Base-by-base conservation (phyloP, 1,284 basidiomycete genomes). In the Termitomyces sp. region DNA sequence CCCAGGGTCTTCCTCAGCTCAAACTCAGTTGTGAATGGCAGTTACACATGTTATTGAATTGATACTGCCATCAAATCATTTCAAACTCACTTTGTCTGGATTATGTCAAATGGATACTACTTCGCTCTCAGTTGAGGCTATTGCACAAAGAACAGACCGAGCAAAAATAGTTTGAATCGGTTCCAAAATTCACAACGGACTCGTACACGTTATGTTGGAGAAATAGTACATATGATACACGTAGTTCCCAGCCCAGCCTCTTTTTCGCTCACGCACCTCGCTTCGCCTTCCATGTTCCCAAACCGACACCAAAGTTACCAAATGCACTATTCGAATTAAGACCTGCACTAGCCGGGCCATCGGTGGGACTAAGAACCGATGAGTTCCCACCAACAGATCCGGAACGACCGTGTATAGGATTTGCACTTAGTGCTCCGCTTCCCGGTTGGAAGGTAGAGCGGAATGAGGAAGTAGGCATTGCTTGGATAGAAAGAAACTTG, bases 401-500 rank as follows among this genome's bases (percentile, higher is more conserved):
- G 1, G 59, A 59, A 42, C 57, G 64, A 3, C 57, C 1, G 28
- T 35, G 45, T 26, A 21, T 1, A 11, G 28, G 14, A 39, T 19
- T 48, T 5, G 26, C 5, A 13, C 13, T 13, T 9, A 14, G n/a
- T n/a, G 5, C n/a, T 37, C 54, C 53, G 10, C 57, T 51, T 11
- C 52, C 55, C 7, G 56, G 54, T 59, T 69, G 69, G 70, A 89
- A 88, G 10, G 79, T 77, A 0, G 83, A 71, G 41, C 86, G 77
- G 70, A 79, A 88, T 0, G 81, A 79, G 1, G 84, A 80, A 26
- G 72, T 65, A 0, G 87, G 85, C 50, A 85, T 70, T 3, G 86
- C 71, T 60, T 86, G 83, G 55, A 91, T 89, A n/a, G 84, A 78
- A 31, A 91, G 71, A 71, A 89, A 91, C 64, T 88, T 90, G 70